Evolutionary conservation across 352 stramenopile species (phyloP).

Genomic region (Phytophthora sansomeana): DNA sequence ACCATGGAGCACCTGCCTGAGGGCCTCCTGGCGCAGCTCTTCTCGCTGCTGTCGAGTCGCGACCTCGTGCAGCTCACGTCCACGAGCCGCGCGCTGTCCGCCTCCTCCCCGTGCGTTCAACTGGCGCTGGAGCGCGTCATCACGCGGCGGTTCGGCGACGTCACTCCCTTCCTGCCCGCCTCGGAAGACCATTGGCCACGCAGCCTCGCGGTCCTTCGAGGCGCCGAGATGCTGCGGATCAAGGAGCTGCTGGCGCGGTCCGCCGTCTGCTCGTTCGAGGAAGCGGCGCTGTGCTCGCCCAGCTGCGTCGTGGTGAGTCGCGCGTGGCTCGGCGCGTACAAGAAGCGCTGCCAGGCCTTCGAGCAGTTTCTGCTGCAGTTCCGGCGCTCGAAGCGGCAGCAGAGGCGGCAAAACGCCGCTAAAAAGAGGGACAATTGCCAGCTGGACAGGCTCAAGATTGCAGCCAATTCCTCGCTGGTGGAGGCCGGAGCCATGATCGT

Average conservation of each 20-base stretch:
- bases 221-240: slow-evolving; percentile 68
- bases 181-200: slow-evolving; percentile 69
- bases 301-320: slow-evolving; percentile 72
- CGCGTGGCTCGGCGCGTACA: slow-evolving; percentile 78
- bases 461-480: slow-evolving; percentile 34
- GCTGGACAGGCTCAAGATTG: slow-evolving; percentile 14
- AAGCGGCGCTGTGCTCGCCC: slow-evolving; percentile 40
- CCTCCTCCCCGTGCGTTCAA: slow-evolving; percentile 47
- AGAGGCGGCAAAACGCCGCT: slow-evolving; percentile 49
- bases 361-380: slow-evolving; percentile 86
- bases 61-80: slow-evolving; percentile 60
- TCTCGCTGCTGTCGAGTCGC: slow-evolving; percentile 63
- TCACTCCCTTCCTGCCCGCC: slow-evolving; percentile 60
- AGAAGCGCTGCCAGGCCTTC: slow-evolving; percentile 71
- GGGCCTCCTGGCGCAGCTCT: slow-evolving; percentile 61
- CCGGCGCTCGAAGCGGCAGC: slow-evolving; percentile 70
- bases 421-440: slow-evolving; percentile 34
- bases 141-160: slow-evolving; percentile 60
- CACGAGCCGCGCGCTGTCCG: slow-evolving; percentile 55
- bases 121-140: slow-evolving; percentile 67
- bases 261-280: slow-evolving; percentile 48
- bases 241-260: slow-evolving; percentile 60
- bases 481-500: slow-evolving; percentile 63
- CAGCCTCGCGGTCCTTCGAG: slow-evolving; percentile 59
- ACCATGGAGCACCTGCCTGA: slow-evolving; percentile 66